Evolutionary conservation across 805 yeast species (phyloP), one percentile per base, ranked within the genome.

Genomic region (Kazachstania kunashirensis): DNA sequence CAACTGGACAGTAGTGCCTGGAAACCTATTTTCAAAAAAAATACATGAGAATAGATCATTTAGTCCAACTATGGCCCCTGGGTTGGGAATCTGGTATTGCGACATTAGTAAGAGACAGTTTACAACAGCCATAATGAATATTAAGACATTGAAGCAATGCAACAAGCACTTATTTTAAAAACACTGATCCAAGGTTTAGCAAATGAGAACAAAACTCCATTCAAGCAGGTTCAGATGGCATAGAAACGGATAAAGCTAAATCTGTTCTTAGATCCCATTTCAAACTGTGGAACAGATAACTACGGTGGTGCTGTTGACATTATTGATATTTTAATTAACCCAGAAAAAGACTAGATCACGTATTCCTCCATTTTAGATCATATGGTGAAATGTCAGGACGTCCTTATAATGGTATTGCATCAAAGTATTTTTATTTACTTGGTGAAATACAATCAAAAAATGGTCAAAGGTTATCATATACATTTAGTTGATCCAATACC

Each of bases 231-330:
- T 64, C 65, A 33, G 84, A 79, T 54, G 77, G 76, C 42, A 69
- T 79, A 20, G 84, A 80, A 76, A 78, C 50, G 84, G 85, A 10
- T 79, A 74, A 49, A 79, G 38, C 46, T 73, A 28, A 65, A 68
- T 53, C 72, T 73, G 53, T 77, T 79, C 46, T 49, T 77, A 43
- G 70, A 73, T 31, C 61, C 65, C 10, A 38, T 55, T 9, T 59
- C 67, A 31, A 67, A 67, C 48, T 50, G 69, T 24, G 52, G 67
- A 57, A 64, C 66, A 6, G 79, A 73, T 49, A 62, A 68, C 46
- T 73, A 73, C 44, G 79, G 77, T 42, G 77, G 75, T 4, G 56
- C 66, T 4, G 63, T 70, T 46, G 74, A 71, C 46, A 61, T 74
- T 18, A 58, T 76, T n/a, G 78, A 74, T 45, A 67, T 69, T 4